Evolutionary conservation across 805 yeast species (phyloP), one percentile per base, ranked within the genome.

Genomic region (Teunomyces stri): DNA sequence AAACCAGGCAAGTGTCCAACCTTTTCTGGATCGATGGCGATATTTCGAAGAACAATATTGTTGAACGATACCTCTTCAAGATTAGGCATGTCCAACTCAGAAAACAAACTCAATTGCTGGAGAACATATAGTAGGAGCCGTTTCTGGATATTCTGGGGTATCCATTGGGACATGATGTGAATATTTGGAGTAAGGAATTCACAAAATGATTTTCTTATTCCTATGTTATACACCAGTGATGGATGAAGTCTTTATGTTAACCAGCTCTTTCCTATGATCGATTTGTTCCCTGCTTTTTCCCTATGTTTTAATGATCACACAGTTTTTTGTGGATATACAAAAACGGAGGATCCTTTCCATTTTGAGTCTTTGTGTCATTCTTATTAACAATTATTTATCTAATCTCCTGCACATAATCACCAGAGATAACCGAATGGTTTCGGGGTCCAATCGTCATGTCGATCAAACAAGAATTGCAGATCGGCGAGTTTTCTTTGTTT

Each of bases 121-220:
- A 91, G 76, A 4, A 90, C 80, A 64, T 89, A 89, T 37, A 87
- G 80, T 37, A 91, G 78, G 33, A 90, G 77, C 56, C 96, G 74
- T 66, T 87, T 86, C 59, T 90, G 96, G 36, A 91, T 74, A 65
- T 86, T 87, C 62, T 85, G 92, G 5, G 96, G 92, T 64, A 88
- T 76, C 95, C 96, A 89, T 51, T 60, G 57, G 61, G 74, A 66
- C 54, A 60, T 59, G 59, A 52, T 60, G 39, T n/a, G n/a, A n/a
- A 4, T 21, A 2, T 5, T 15, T 13, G 10, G 34, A 30, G 15
- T 3, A n/a, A 30, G n/a, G 34, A 13, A 31, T 3, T 25, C 27
- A 25, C 10, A 2, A 6, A 9, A 7, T 2, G 10, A 25, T 2
- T 25, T 25, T 25, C 27, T 25, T 7, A 11, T 25, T 25, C 11